A percentile compares a stretch with the other conserved stretches of the same genome.
Evolutionary conservation across 257 asterid species (phyloP).

Genomic region (Avicennia marina): DNA sequence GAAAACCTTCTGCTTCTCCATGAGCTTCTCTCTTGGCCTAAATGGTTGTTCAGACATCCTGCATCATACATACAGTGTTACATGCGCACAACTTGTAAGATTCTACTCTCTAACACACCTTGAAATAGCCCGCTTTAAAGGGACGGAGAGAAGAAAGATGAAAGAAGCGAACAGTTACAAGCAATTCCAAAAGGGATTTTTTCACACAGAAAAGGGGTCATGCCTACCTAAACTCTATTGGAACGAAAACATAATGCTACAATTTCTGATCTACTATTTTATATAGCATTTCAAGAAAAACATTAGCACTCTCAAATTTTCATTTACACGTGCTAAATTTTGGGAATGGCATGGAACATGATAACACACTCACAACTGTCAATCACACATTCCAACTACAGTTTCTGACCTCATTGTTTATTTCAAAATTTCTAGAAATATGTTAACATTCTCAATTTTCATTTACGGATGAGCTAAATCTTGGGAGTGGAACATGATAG

Average conservation of each 20-base stretch:
- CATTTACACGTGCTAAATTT: no score
- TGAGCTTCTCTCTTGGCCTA: conserved; percentile 70
- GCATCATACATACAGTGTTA: conserved; percentile 19
- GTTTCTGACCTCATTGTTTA: no score
- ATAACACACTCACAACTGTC: no score
- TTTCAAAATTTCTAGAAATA: no score
- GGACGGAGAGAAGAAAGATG: no score
- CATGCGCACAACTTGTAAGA: conserved; percentile 1
- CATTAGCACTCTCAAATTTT: conserved; percentile 2
- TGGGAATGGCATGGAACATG: no score
- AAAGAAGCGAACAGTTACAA: neutral
- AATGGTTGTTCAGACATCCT: conserved; percentile 80
- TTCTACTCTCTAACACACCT: no score
- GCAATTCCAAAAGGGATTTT: neutral
- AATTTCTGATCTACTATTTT: neutral
- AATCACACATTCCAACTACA: no score
- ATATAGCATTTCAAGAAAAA: neutral
- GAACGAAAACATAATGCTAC: neutral
- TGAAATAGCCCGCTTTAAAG: no score
- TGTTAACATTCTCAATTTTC: no score
- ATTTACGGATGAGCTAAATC: neutral
- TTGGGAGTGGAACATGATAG: neutral
- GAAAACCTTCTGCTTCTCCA: conserved; percentile 50
- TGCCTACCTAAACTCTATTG: neutral
- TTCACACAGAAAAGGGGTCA: no score